Conservation (phyloP, 345 rosid species). For the Hibiscus trionum region DNA sequence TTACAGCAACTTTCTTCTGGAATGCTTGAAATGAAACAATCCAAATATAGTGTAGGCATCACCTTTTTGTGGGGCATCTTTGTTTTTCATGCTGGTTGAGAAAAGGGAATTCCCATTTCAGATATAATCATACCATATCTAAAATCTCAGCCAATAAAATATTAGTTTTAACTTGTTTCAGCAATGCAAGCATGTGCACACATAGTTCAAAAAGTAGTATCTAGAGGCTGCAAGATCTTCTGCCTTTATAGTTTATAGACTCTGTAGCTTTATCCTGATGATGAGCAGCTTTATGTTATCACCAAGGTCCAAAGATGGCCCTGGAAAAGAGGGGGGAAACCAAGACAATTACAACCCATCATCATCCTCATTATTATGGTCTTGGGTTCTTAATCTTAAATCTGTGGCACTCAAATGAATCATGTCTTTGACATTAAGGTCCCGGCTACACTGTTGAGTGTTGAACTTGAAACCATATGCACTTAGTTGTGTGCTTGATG, state of each 20-base stretch:
- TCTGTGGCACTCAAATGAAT: background rate
- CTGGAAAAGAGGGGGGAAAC: background rate
- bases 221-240: background rate
- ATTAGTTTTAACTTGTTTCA: background rate
- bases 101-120: slow-evolving; percentile 4
- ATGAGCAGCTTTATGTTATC: background rate
- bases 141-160: background rate
- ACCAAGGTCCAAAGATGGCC: too few species aligned
- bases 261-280: background rate
- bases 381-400: background rate
- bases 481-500: background rate
- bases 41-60: slow-evolving; percentile 1
- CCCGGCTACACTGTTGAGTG: background rate
- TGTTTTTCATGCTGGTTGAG: background rate
- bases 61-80: slow-evolving; percentile 8
- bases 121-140: background rate
- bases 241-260: background rate
- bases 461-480: background rate
- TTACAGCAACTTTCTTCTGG: too few species aligned
- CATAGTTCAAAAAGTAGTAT: background rate
- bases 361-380: slow-evolving; percentile 7
- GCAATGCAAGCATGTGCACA: slow-evolving; percentile 12
- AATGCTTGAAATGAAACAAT: too few species aligned
- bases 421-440: background rate
- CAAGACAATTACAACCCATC: slow-evolving; percentile 5